Base-by-base conservation (phyloP, 306 rosid species). In the Pyrus betulifolia region DNA sequence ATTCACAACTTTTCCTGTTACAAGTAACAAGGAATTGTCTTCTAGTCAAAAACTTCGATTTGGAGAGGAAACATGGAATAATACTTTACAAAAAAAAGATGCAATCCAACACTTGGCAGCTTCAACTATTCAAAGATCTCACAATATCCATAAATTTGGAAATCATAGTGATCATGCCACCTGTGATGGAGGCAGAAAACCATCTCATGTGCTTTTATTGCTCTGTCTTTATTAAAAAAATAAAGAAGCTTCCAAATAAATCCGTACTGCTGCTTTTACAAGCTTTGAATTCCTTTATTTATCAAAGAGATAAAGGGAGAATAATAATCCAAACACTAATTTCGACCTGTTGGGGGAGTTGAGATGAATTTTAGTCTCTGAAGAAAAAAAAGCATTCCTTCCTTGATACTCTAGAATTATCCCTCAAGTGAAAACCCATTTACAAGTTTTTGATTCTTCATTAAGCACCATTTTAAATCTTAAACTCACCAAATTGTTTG, bases 261-360 rank as follows among this genome's bases (percentile, higher is more conserved):
- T 76, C 62, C 59, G 45, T 46, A 7, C 31, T 31, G 13, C 69
- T 76, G 25, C 74, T 58, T 75, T 75, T 5, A 33, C 42, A 49
- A 25, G 74, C 38, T 60, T 76, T 63, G 77, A 81, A 54, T 27
- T 70, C 77, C 40, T 62, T 70, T 72, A 64, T 45, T 65, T 45
- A 55, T 40, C 70, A 19, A 71, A 71, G 67, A 23, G 82, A 75
- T 6, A 35, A 5, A 9, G 11, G 7, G 42, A 71, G 69, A 69
- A 70, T 76, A 76, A 64, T 62, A 62, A 55, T 77, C 61, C 62
- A 69, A 12, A 59, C 76, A 51, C n/a, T 18, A 38, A 25, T 61
- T 63, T 80, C 76, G 80, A 61, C 27, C 35, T 27, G 58, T 80
- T 68, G 35, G 40, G 46, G 71, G 69, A 52, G 22, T 23, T 60